Conservation (phyloP, 768 basidiomycete genomes). For the Boletus barrowsii region DNA sequence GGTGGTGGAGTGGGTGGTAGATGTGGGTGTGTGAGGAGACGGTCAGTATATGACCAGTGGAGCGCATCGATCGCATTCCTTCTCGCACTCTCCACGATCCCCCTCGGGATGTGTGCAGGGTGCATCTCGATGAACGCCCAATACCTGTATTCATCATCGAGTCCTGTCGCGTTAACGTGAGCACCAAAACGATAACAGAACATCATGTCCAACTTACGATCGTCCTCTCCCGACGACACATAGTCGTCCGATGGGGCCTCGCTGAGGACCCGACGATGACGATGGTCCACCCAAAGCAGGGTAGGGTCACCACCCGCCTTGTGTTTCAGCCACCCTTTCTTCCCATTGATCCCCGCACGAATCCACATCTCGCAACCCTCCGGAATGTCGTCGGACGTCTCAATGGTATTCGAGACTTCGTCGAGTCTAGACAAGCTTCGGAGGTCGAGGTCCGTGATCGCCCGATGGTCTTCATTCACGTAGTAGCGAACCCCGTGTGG, state of each 20-base stretch:
- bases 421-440: conserved; percentile 50
- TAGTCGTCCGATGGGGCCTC: conserved; percentile 40
- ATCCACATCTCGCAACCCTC: conserved; percentile 65
- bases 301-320: conserved; percentile 35
- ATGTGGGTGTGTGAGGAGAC: conserved; percentile 59
- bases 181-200: neutral
- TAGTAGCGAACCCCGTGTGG: conserved; percentile 74
- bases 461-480: conserved; percentile 55
- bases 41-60: conserved; percentile 82
- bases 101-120: conserved; percentile 59
- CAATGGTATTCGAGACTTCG: conserved; percentile 32
- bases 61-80: conserved; percentile 72
- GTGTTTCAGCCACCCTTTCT: conserved; percentile 29
- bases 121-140: conserved; percentile 81
- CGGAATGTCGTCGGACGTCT: conserved; percentile 31
- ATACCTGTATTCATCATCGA: conserved; percentile 76
- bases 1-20: conserved; percentile 50
- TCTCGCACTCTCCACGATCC: conserved; percentile 53
- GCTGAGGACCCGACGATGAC: conserved; percentile 46
- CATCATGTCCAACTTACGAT: conserved; percentile 33
- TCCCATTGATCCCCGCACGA: conserved; percentile 36
- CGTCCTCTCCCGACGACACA: conserved; percentile 32
- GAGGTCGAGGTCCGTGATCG: conserved; percentile 72
- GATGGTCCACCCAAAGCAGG: conserved; percentile 67
- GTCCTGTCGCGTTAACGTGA: conserved; percentile 39